Percentiles rank a stretch among this genome's conserved stretches.
Evolutionary conservation across 768 basidiomycete species (phyloP).

Genomic region (Trametes cingulata): DNA sequence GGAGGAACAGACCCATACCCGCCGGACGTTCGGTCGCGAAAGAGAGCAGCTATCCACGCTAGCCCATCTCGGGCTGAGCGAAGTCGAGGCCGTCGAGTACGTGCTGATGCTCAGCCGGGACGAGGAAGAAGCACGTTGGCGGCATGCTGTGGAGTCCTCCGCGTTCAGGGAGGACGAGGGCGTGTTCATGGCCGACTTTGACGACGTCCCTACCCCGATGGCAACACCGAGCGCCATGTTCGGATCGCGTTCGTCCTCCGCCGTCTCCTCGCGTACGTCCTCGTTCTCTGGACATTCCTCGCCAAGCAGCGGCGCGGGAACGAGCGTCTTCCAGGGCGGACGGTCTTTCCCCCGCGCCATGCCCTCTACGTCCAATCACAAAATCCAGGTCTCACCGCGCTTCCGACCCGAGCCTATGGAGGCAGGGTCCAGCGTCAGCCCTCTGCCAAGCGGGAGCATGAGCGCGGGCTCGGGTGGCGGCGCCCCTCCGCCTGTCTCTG

Average conservation of each 20-base stretch:
- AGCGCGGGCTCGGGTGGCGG: constrained; percentile 10
- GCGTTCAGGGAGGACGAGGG: constrained; percentile 45
- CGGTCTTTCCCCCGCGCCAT: constrained; percentile 33
- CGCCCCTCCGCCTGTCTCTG: constrained; percentile 21
- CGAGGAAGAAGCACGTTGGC: constrained; percentile 47
- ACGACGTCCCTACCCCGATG: constrained; percentile 37
- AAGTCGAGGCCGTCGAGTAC: constrained; percentile 77
- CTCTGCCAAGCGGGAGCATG: constrained; percentile 3
- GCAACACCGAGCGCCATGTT: constrained; percentile 26
- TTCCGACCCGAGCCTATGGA: constrained; percentile 55
- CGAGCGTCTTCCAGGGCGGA: constrained; percentile 19
- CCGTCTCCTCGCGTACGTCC: constrained; percentile 7
- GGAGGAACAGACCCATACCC: constrained; percentile 45
- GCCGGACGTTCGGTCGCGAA: constrained; percentile 47
- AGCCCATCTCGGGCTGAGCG: constrained; percentile 67
- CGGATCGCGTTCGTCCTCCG: constrained; percentile 25
- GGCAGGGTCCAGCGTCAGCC: constrained; percentile 44
- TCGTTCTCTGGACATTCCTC: constrained; percentile 10
- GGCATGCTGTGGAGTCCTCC: not conserved
- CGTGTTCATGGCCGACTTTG: constrained; percentile 58
- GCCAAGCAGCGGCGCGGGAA: constrained; percentile 1
- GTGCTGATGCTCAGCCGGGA: constrained; percentile 84
- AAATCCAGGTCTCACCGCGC: constrained; percentile 56
- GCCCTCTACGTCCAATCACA: constrained; percentile 45
- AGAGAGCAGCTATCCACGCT: constrained; percentile 59